phyloP scores from a whole-genome alignment of 1,284 basidiomycete species.

The Leccinum griseonigrum region DNA sequence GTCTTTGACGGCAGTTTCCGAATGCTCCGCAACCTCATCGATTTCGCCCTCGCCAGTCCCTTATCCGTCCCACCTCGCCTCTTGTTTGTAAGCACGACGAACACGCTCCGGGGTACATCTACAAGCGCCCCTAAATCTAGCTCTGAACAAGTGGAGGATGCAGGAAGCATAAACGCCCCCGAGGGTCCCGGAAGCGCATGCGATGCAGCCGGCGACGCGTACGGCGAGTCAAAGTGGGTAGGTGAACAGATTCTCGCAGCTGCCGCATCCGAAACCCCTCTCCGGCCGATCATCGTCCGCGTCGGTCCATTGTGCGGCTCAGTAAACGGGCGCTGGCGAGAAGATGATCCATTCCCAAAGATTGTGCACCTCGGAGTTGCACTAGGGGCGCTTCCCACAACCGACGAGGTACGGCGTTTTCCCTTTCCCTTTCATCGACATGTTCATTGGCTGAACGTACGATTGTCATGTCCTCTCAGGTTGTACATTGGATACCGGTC shows the following conservation, averaged over 20 bases:
- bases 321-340: constrained; percentile 24
- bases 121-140: not conserved
- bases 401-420: constrained; percentile 19
- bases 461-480: not conserved
- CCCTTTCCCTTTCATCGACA: not conserved
- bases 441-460: not conserved
- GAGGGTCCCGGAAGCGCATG: constrained; percentile 20
- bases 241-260: constrained; percentile 37
- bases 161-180: not conserved
- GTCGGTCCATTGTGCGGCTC: constrained; percentile 40
- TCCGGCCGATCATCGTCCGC: constrained; percentile 35
- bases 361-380: constrained; percentile 25
- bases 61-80: constrained; percentile 28
- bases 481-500: constrained; percentile 23
- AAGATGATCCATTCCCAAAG: constrained; percentile 31
- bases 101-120: constrained; percentile 5
- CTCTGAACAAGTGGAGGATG: not conserved
- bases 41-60: constrained; percentile 37
- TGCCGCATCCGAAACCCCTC: constrained; percentile 20
- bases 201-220: constrained; percentile 35
- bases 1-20: constrained; percentile 29
- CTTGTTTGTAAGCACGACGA: constrained; percentile 37
- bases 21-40: constrained; percentile 39
- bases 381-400: constrained; percentile 14
- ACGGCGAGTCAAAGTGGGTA: constrained; percentile 46